Evolutionary conservation across 768 basidiomycete species (phyloP).

Genomic region (Tricholoma hemisulphureum): DNA sequence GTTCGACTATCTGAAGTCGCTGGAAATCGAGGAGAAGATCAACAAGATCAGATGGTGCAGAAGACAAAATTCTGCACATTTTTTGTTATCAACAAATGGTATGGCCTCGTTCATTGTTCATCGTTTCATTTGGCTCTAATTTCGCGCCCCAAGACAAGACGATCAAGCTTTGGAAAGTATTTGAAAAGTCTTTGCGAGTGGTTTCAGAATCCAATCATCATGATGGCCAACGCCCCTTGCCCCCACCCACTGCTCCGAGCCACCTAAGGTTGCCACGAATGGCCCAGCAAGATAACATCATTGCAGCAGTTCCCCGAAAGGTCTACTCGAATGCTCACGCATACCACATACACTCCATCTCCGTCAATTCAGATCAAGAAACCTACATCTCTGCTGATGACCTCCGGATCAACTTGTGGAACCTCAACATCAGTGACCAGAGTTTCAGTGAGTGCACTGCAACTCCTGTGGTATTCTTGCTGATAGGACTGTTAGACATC

Average conservation of each 20-base stretch:
- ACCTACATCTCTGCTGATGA: constrained; percentile 99
- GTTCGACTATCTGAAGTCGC: constrained; percentile 98
- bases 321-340: constrained; percentile 99
- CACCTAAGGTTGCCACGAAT: constrained; percentile 88
- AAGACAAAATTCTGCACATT: constrained; percentile 96
- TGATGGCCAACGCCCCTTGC: constrained; percentile 70
- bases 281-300: constrained; percentile 94
- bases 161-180: constrained; percentile 99
- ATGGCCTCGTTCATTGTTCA: constrained; percentile 20
- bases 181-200: constrained; percentile 93
- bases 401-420: constrained; percentile 96
- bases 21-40: constrained; percentile 99
- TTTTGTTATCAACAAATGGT: constrained; percentile 97
- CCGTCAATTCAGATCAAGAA: constrained; percentile 98
- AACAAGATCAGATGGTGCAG: constrained; percentile 99
- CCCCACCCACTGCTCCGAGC: constrained; percentile 54
- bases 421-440: constrained; percentile 96
- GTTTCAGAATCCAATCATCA: constrained; percentile 96
- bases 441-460: constrained; percentile 84
- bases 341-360: constrained; percentile 99
- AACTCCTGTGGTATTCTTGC: constrained; percentile 1
- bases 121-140: constrained; percentile 4
- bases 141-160: constrained; percentile 77
- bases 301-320: constrained; percentile 97
- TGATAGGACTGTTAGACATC: constrained; percentile 63